phyloP scores from a whole-genome alignment of 257 asterid genomes.

The Scutellaria minor region DNA sequence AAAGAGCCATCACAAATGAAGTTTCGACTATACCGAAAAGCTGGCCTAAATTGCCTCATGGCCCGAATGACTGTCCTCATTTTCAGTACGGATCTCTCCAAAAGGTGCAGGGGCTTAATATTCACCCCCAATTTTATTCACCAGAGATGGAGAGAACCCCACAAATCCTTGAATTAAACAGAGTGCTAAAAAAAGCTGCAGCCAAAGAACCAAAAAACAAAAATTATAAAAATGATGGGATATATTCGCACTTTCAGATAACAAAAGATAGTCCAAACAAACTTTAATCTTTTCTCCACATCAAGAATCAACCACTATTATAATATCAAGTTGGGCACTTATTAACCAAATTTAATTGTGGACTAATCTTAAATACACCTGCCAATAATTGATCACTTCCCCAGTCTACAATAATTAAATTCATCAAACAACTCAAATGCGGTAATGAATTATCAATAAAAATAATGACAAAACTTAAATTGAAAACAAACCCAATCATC shows the following conservation, averaged over 20 bases:
- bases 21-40: constrained; percentile 39
- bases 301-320: constrained; percentile 30
- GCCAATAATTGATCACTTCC: constrained; percentile 9
- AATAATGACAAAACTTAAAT: neutral
- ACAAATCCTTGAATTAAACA: constrained; percentile 29
- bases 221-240: constrained; percentile 3
- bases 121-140: constrained; percentile 24
- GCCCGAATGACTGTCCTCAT: constrained; percentile 64
- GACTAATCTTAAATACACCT: neutral
- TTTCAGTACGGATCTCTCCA: constrained; percentile 28
- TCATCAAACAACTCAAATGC: constrained; percentile 20
- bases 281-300: constrained; percentile 2
- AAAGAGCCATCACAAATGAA: constrained; percentile 37
- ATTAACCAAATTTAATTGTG: neutral
- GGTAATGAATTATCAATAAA: neutral
- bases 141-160: constrained; percentile 21
- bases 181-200: constrained; percentile 38
- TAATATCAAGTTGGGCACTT: constrained; percentile 15
- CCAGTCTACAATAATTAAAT: constrained; percentile 10
- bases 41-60: constrained; percentile 53
- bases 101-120: constrained; percentile 11
- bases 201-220: neutral
- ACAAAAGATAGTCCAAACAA: neutral
- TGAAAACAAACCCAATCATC: neutral
- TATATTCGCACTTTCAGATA: constrained; percentile 29